phyloP scores from a whole-genome alignment of 1,139 yeast genomes.

The Nakaseomyces delphensis region DNA sequence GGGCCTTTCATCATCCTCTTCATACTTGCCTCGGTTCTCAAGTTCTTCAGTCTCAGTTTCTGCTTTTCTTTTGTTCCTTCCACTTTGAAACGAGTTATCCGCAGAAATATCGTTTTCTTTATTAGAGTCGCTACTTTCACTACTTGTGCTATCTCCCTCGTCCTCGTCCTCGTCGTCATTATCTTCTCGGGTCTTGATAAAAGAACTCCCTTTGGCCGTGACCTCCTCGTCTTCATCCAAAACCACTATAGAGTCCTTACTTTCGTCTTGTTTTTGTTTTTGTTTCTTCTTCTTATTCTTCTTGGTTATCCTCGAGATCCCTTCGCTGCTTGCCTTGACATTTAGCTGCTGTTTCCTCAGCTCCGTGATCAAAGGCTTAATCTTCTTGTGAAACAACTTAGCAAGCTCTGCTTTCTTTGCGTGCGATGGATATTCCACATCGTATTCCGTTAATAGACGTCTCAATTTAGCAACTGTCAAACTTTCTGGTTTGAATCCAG shows the following conservation, averaged over 20 bases:
- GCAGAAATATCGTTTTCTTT: background rate
- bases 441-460: slow-evolving; percentile 48
- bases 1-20: background rate
- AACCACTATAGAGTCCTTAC: background rate
- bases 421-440: slow-evolving; percentile 47
- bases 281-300: background rate
- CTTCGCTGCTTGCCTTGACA: slow-evolving; percentile 6
- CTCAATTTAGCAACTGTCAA: slow-evolving; percentile 59
- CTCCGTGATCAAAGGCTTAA: slow-evolving; percentile 28
- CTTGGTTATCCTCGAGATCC: background rate
- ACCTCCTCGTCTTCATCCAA: background rate
- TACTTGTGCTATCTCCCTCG: too few species aligned
- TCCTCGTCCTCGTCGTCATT: background rate
- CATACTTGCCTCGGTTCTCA: background rate
- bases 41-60: slow-evolving; percentile 1
- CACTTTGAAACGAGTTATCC: slow-evolving; percentile 2
- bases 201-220: too few species aligned
- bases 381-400: slow-evolving; percentile 42
- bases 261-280: background rate
- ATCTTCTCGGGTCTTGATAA: too few species aligned
- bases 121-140: background rate
- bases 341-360: slow-evolving; percentile 13
- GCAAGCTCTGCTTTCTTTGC: slow-evolving; percentile 58
- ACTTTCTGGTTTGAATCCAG: slow-evolving; percentile 48
- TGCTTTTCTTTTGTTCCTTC: slow-evolving; percentile 1